Base-by-base conservation (phyloP, 371 early-diverging fungal species). In the Homolaphlyctis polyrhiza region DNA sequence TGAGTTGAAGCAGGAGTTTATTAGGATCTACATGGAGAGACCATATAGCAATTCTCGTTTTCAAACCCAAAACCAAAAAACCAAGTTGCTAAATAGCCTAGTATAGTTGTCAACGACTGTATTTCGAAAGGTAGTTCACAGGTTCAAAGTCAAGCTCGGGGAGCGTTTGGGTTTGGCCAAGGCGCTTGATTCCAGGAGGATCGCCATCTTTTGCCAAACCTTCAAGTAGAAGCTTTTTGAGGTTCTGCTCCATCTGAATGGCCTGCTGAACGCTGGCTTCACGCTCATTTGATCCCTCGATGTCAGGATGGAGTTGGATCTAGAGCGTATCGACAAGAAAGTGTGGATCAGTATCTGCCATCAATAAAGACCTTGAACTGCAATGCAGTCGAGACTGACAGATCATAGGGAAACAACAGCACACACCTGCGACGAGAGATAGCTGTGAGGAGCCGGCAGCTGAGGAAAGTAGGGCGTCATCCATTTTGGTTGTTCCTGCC, bases 81-180 rank as follows among this genome's bases (percentile, higher is more conserved):
- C n/a, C n/a, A n/a, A n/a, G n/a, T n/a, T n/a, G n/a, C n/a, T n/a
- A n/a, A n/a, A n/a, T n/a, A n/a, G n/a, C n/a, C n/a, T n/a, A n/a
- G 11, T n/a, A 6, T 27, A n/a, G 25, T 51, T 6, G 8, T 51
- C 25, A 25, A n/a, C 52, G 52, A n/a, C 52, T 14, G 27, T 51
- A 51, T 33, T 55, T 55, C n/a, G 32, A 27, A 3, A 55, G 35
- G 28, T 11, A 55, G n/a, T 55, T 27, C 3, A 55, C 55, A 21
- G 55, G 55, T 33, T 55, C 55, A 27, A 55, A 55, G 45, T 27
- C 30, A n/a, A n/a, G n/a, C n/a, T n/a, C n/a, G n/a, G n/a, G n/a
- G n/a, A n/a, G n/a, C n/a, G n/a, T n/a, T n/a, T n/a, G n/a, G n/a
- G n/a, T n/a, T n/a, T n/a, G n/a, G n/a, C n/a, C n/a, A n/a, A n/a